Evolutionary conservation across 768 basidiomycete genomes (phyloP), one percentile per base, ranked within the genome.

Genomic region (Lentinus tigrinus): DNA sequence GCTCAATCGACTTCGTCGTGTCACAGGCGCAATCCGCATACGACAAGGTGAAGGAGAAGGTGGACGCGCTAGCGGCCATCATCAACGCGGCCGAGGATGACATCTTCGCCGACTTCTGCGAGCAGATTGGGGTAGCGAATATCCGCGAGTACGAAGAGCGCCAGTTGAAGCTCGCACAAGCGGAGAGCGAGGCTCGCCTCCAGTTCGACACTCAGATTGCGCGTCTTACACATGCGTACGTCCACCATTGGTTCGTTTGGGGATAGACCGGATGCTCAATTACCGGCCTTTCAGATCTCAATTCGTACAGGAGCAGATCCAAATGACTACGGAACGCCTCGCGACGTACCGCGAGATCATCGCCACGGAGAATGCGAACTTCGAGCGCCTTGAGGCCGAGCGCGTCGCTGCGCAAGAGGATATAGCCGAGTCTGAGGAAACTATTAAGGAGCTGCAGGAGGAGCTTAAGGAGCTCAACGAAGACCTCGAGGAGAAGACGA

Each of bases 141-240:
- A 93, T 99, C 61, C 85, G 95, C 26, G 93, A 95, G 64, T 99
- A 95, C 69, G 96, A 98, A 72, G 90, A 93, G 68, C 85, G 89
- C 21, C 93, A 96, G 67, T 77, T 98, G 28, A 91, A 88, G 70
- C 83, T 91, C 23, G 93, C 91, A 0, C 88, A 94, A 71, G 91
- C 91, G 65, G 93, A 94, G 71, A 91, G 84, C 67, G 91, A 91
- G 64, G 91, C 90, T 8, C 77, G 91, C 56, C 74, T 95, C 63
- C 81, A 88, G 47, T 96, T 85, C 63, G 88, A 94, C 62, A 90
- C 87, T 4, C 93, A 95, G 70, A 89, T 95, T 58, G 88, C 89
- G 0, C 81, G 95, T 9, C 75, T 98, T 56, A 85, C 81, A 2
- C 91, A 95, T 73, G 90, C 93, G 95, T 94, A 69, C 54, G 85